These are phyloP conservation scores for Lentinus brumalis DNA, from an alignment of 768 basidiomycete genomes.

Conservation along the genomic window DNA sequence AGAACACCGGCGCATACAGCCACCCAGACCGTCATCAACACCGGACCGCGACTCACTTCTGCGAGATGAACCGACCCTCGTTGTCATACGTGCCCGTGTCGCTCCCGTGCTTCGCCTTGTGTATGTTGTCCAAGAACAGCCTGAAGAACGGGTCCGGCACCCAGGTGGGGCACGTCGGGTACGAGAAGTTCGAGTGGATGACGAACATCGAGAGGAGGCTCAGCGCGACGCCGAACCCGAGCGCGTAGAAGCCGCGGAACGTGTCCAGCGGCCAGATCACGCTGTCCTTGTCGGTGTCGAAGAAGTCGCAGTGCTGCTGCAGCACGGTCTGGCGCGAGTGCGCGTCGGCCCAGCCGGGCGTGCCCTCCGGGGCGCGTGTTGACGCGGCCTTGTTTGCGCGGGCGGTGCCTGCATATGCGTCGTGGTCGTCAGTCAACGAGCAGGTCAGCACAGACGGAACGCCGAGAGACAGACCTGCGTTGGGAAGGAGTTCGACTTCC, in stretches of 20 bases:
- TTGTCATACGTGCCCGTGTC: conserved; percentile 45
- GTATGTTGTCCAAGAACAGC: conserved; percentile 37
- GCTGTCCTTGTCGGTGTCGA: conserved; percentile 44
- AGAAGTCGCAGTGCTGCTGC: conserved; percentile 44
- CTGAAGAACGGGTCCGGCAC: conserved; percentile 47
- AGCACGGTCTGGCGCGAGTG: conserved; percentile 37
- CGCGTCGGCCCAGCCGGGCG: conserved; percentile 18
- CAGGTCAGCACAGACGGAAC: too few relatives aligned
- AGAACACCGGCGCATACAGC: not conserved
- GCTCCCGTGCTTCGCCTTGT: conserved; percentile 44
- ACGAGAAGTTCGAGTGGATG: conserved; percentile 40
- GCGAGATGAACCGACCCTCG: conserved; percentile 43
- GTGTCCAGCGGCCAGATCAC: conserved; percentile 49
- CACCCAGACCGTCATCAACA: not conserved
- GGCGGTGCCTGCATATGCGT: conserved; percentile 19
- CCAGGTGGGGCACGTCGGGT: conserved; percentile 28
- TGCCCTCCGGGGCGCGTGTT: conserved; percentile 18
- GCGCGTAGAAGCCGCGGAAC: conserved; percentile 40
- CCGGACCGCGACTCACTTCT: conserved; percentile 21
- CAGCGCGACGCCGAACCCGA: conserved; percentile 44
- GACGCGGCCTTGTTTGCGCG: conserved; percentile 24
- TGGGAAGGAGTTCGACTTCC: conserved; percentile 10
- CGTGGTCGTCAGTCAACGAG: too few relatives aligned
- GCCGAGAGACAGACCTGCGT: conserved; percentile 10
- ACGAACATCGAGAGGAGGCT: conserved; percentile 36